Conservation (phyloP, 2,329 filamentous ascomycete genomes). For the Pestalotiopsis sp. region DNA sequence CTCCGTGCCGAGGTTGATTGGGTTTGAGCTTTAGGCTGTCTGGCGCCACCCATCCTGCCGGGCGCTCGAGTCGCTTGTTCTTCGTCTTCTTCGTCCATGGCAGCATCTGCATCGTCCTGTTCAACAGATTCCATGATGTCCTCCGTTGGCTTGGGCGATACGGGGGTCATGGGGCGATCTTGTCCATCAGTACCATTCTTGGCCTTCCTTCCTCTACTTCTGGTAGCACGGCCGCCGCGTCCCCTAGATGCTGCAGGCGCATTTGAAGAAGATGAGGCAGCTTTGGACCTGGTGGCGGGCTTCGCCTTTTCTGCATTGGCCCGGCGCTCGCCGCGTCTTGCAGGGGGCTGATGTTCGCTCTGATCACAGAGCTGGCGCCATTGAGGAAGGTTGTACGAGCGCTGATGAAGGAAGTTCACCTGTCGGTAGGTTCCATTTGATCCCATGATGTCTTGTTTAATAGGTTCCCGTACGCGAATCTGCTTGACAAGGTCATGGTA, state of each 20-base stretch:
- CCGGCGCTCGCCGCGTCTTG: conserved; percentile 80
- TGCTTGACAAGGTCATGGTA: conserved; percentile 88
- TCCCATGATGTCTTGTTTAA: conserved; percentile 97
- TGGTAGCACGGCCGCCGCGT: conserved; percentile 42
- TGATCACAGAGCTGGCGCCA: conserved; percentile 94
- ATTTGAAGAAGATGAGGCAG: conserved; percentile 34
- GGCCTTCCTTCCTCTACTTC: conserved; percentile 39
- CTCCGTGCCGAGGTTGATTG: conserved; percentile 84
- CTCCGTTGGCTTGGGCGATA: conserved; percentile 51
- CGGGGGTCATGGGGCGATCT: conserved; percentile 61
- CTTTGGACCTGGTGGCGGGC: conserved; percentile 40
- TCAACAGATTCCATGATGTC: conserved; percentile 52
- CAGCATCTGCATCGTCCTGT: conserved; percentile 43
- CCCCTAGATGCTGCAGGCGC: conserved; percentile 39
- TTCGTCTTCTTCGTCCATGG: conserved; percentile 49
- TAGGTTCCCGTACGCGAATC: conserved; percentile 93
- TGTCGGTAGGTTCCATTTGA: conserved; percentile 95
- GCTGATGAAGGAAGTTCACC: conserved; percentile 93
- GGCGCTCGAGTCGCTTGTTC: conserved; percentile 37
- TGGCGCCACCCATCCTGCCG: conserved; percentile 54
- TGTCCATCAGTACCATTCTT: conserved; percentile 40
- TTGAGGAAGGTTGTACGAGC: conserved; percentile 94
- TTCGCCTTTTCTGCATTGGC: conserved; percentile 59
- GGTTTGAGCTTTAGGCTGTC: conserved; percentile 59
- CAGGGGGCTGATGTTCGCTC: conserved; percentile 93